Base-by-base conservation (phyloP, 371 early-diverging fungal genomes). In the Apophysomyces variabilis region DNA sequence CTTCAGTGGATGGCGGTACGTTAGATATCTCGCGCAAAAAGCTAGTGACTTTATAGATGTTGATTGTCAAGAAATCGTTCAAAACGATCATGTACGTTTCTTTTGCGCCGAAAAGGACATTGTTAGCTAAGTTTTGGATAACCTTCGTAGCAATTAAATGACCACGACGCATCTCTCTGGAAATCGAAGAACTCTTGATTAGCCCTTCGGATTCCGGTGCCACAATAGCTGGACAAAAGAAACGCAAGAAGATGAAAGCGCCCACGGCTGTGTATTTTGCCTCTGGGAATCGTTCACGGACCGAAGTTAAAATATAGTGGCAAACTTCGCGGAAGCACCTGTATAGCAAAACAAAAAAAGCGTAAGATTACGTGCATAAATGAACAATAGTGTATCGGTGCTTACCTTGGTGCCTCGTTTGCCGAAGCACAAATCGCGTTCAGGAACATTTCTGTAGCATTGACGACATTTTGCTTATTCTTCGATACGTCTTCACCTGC, bases 191-290 rank as follows among this genome's bases (percentile, higher is more conserved):
- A 35, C 38, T 64, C 46, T 70, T 71, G 18, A 83, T 60, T 45
- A 87, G 60, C 7, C 82, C 84, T 60, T 85, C 85, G 0, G 76
- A 75, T 58, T 89, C 90, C 1, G 98, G 97, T 0, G 94, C 87
- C 9, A 96, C 95, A 68, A 98, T 95, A 1, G 93, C 95, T 0
- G 98, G 98, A 71, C 96, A 95, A 67, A 97, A 85, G 87, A 97
- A 95, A 2, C 98, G 89, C 65, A 98, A 76, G 71, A 97, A 98
- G 60, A 98, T 87, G 66, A 96, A 96, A 0, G 95, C 93, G 47
- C 97, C 96, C 1, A 98, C 96, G 32, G 95, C 95, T 0, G 90
- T 90, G 43, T 87, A 84, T 50, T 84, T 87, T 5, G 95, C 89
- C 45, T 92, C 93, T 0, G 95, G 94, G 76, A 96, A 97, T 14